Base-by-base conservation (phyloP, 768 basidiomycete genomes). In the Sistotremastrum suecicum region DNA sequence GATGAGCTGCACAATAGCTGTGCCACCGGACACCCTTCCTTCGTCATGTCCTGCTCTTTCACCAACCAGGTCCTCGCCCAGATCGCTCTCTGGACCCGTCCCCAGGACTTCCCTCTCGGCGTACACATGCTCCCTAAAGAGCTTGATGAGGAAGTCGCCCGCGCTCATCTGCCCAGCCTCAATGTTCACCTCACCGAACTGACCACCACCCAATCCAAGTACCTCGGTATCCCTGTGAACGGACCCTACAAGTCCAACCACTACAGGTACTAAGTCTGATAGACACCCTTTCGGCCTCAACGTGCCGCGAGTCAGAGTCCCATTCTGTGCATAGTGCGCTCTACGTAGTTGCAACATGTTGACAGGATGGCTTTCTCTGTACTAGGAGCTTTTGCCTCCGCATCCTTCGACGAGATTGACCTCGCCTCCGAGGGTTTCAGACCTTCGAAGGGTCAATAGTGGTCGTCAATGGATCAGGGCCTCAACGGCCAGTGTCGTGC, bases 1-100 rank as follows among this genome's bases (percentile, higher is more conserved):
- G 39, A 31, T 47, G 3, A 34, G 10, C 5, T 42, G 43, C 8
- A 38, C 39, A 34, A n/a, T 43, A 84, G 82, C 45, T 98, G 94
- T 65, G 94, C 90, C 37, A 98, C 94, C 55, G 94, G 94, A 47
- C 94, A 99, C 67, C 94, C 95, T 34, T 98, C 94, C 39, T 97
- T 92, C 67, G 95, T 99, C 69, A 99, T 99, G 95, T 98, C 94
- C 11, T 98, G 92, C 74, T 99, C 95, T 38, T 99, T 99, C 74
- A 68, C 89, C 61, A 99, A 99, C 76, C 95, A 99, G 67, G 87
- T 91, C 51, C 75, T 99, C 57, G 94, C 94, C 32, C 92, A 95
- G 69, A 97, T 99, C 59, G 92, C 90, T 28, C 81, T 99, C 62
- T 99, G 90, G 90, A 92, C 87, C 39, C 86, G 79, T 53, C 78